Evolutionary conservation across 257 asterid species (phyloP).

Genomic region (Scutellaria barbata): DNA sequence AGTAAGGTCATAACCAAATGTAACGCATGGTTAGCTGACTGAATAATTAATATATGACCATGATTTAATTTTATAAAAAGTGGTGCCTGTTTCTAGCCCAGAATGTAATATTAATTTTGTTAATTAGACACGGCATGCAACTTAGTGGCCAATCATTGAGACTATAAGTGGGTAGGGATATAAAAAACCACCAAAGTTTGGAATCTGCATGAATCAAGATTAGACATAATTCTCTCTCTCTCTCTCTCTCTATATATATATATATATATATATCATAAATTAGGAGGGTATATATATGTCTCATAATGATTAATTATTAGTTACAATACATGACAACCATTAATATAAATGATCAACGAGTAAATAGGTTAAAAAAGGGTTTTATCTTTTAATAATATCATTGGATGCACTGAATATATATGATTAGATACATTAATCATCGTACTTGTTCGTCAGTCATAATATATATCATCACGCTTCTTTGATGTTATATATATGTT

Average conservation of each 20-base stretch:
- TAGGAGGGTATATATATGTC: not conserved
- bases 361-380: not conserved
- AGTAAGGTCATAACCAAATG: not conserved
- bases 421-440: conserved; percentile 13
- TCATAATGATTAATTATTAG: conserved; percentile 32
- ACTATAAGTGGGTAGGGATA: conserved; percentile 44
- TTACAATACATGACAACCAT: conserved; percentile 34
- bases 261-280: too few species aligned
- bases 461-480: not conserved
- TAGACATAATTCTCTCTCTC: conserved; percentile 31
- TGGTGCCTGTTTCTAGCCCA: conserved; percentile 7
- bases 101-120: conserved; percentile 25
- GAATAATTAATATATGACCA: not conserved
- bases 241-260: conserved; percentile 9
- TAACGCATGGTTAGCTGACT: conserved; percentile 35
- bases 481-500: not conserved
- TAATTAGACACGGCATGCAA: conserved; percentile 46
- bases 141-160: conserved; percentile 58
- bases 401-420: not conserved
- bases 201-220: conserved; percentile 44
- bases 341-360: conserved; percentile 26
- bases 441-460: conserved; percentile 13
- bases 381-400: conserved; percentile 22
- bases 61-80: too few species aligned
- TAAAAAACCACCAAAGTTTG: conserved; percentile 30